A percentile compares a stretch with the other conserved stretches of the same genome.
These are phyloP conservation scores for Stephania yunnanensis DNA, from an alignment of 164 flowering plant species.

Conservation along the genomic window DNA sequence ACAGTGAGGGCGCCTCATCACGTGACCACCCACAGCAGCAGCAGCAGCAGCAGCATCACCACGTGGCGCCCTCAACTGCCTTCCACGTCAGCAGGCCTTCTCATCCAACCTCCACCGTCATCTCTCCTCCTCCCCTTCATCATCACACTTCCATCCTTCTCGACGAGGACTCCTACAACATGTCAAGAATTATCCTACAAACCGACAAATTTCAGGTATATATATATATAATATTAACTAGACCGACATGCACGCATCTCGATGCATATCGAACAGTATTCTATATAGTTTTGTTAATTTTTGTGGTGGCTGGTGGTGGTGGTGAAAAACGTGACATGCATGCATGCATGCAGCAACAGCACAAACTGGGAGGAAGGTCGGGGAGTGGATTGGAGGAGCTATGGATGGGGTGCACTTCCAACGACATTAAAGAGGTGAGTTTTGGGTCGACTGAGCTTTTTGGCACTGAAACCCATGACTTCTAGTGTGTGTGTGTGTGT, in stretches of 20 bases:
- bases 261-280: not conserved
- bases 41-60: constrained; percentile 24
- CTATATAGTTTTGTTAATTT: not conserved
- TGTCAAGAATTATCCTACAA: constrained; percentile 65
- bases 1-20: constrained; percentile 9
- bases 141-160: constrained; percentile 56
- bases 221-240: not conserved
- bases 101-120: constrained; percentile 62
- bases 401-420: constrained; percentile 85
- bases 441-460: constrained; percentile 28
- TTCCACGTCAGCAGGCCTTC: constrained; percentile 72
- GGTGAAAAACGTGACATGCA: too few species aligned
- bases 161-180: constrained; percentile 57
- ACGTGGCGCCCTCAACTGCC: constrained; percentile 40
- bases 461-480: constrained; percentile 51
- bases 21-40: constrained; percentile 13
- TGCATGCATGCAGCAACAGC: constrained; percentile 48
- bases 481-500: constrained; percentile 8
- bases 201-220: constrained; percentile 67
- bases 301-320: too few species aligned
- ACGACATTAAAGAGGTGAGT: constrained; percentile 71
- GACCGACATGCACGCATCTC: not conserved
- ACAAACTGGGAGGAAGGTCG: constrained; percentile 60
- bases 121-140: constrained; percentile 63
- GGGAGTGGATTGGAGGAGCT: constrained; percentile 75